phyloP scores from a whole-genome alignment of 2,329 filamentous ascomycete species.

The Falciphora oryzae region DNA sequence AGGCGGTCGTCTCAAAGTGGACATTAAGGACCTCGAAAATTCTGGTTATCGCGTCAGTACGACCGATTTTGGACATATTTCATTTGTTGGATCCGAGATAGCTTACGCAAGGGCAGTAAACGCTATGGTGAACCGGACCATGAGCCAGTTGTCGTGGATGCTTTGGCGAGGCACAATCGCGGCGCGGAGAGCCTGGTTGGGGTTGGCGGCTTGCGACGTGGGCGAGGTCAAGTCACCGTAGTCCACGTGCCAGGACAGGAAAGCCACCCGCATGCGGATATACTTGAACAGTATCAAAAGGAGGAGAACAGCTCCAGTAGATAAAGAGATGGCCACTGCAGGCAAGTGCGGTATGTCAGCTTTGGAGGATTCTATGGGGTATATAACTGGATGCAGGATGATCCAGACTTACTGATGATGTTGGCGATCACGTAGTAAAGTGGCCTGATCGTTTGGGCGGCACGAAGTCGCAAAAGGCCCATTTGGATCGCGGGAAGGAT shows the following conservation, averaged over 20 bases:
- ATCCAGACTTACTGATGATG: slow-evolving; percentile 28
- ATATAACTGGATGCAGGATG: too few species aligned
- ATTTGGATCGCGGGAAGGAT: slow-evolving; percentile 30
- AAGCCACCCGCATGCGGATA: slow-evolving; percentile 29
- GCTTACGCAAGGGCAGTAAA: slow-evolving; percentile 34
- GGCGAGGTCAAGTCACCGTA: slow-evolving; percentile 22
- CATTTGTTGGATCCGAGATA: background rate
- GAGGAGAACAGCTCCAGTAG: slow-evolving; percentile 29
- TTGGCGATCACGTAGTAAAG: slow-evolving; percentile 31
- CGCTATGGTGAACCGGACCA: slow-evolving; percentile 38
- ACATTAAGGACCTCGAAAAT: slow-evolving; percentile 2
- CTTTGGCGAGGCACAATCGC: slow-evolving; percentile 17
- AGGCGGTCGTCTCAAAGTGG: background rate
- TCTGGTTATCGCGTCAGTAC: background rate
- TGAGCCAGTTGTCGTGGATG: slow-evolving; percentile 40
- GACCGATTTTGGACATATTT: too few species aligned
- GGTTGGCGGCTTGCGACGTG: slow-evolving; percentile 2
- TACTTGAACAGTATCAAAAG: slow-evolving; percentile 35
- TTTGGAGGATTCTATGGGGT: background rate
- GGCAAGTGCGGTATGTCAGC: background rate
- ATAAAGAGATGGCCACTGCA: slow-evolving; percentile 34
- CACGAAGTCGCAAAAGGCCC: slow-evolving; percentile 24
- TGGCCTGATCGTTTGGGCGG: slow-evolving; percentile 22
- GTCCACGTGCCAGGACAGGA: slow-evolving; percentile 25
- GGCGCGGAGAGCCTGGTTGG: slow-evolving; percentile 1